Conservation (phyloP, 108 stramenopile genomes). For the Fistulifera solaris region DNA sequence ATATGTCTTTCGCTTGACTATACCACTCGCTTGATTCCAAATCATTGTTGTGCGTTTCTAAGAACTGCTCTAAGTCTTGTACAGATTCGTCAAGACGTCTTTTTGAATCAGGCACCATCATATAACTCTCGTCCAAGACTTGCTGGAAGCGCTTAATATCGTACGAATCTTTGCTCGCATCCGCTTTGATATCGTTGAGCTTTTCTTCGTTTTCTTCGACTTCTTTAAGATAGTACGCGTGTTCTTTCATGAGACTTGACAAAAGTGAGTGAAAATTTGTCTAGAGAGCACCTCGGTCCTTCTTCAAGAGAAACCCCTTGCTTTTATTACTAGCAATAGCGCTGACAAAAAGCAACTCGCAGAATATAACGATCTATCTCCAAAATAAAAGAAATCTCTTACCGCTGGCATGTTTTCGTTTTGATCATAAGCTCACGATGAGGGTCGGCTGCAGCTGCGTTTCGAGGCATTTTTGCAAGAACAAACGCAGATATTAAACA, state of each 20-base stretch:
- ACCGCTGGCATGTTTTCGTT: slow-evolving; percentile 79
- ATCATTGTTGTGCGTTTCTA: slow-evolving; percentile 11
- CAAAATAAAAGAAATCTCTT: slow-evolving; percentile 11
- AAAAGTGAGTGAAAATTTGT: not conserved
- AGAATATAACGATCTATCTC: too few relatives aligned
- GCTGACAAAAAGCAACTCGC: too few relatives aligned
- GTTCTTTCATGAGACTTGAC: slow-evolving; percentile 61
- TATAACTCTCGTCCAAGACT: slow-evolving; percentile 67
- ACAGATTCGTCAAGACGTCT: slow-evolving; percentile 42
- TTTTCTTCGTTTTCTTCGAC: slow-evolving; percentile 57
- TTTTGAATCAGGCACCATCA: slow-evolving; percentile 79
- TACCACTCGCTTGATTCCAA: not conserved
- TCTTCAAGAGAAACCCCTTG: not conserved
- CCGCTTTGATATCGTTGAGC: slow-evolving; percentile 54
- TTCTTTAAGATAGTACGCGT: slow-evolving; percentile 61
- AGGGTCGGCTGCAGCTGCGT: slow-evolving; percentile 22
- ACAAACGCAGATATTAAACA: too few relatives aligned
- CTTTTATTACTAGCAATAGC: too few relatives aligned
- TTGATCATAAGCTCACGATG: slow-evolving; percentile 81
- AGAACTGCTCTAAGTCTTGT: slow-evolving; percentile 45
- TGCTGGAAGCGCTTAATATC: slow-evolving; percentile 82
- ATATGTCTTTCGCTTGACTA: not conserved
- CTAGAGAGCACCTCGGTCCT: not conserved
- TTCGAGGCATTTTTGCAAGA: slow-evolving; percentile 1
- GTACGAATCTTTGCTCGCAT: slow-evolving; percentile 47